Evolutionary conservation across 2,329 filamentous ascomycete species (phyloP), one percentile per base, ranked within the genome.

Genomic region (Sclerotinia sclerotiorum): DNA sequence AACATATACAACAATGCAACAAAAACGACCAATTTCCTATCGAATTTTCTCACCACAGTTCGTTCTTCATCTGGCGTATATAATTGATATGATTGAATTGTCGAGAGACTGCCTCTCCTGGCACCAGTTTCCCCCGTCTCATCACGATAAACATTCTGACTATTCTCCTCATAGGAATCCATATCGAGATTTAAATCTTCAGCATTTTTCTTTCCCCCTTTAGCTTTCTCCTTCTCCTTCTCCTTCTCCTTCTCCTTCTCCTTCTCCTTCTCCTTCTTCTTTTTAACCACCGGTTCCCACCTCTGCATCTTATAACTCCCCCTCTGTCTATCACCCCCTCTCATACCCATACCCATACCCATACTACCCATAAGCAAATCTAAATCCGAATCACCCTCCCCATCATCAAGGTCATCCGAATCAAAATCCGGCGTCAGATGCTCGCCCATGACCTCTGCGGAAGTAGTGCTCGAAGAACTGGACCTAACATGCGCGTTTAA

Each of bases 1-100:
- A 97, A 82, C 83, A 96, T 85, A 77, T 95, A 97, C 17, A 97
- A 83, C 69, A 94, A 78, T 15, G 92, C 90, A 71, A 97, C 84
- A 77, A 97, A 96, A 0, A 91, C 78, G 7, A 97, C 92, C 65
- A 97, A 84, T 72, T 85, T 87, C 68, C 87, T 83, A 78, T 97
- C 93, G 73, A 97, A 87, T 80, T 91, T 93, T 75, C 83, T 84
- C 68, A 93, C 83, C 11, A 96, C 88, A 5, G 83, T 81, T 29
- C 78, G 80, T 76, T 96, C 93, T 78, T 97, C 93, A 66, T 93
- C 89, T 2, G 82, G 81, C 0, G 84, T 87, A 73, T 86, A 87
- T 8, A 86, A 74, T 74, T 84, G 81, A 74, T 81, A 85, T 56
- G 81, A 83, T 69, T 83, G 75, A 49, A 72, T 69, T 5, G 76